Evolutionary conservation across 1,284 basidiomycete genomes (phyloP).

Genomic region (Termitomyces sp.): DNA sequence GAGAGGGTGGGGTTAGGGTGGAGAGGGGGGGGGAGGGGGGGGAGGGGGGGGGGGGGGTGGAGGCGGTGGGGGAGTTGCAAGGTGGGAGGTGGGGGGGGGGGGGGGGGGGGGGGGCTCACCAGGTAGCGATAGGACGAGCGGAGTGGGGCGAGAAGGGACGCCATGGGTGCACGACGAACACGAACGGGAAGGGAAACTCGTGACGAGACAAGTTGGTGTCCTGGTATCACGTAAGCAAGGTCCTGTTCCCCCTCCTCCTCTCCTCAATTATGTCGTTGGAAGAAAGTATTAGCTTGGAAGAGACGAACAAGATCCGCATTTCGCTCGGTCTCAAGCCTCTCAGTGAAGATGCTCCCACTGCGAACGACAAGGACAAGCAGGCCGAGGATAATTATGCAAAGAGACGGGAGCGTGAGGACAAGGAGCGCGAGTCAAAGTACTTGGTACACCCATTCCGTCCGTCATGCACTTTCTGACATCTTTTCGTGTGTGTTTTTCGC

Average conservation of each 20-base stretch:
- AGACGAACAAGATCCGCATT: constrained; percentile 97
- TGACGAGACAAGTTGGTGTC: no score
- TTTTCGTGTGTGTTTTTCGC: constrained; percentile 2
- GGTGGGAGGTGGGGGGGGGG: no score
- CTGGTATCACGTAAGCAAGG: constrained; percentile 25
- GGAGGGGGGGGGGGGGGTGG: no score
- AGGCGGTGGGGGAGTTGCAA: no score
- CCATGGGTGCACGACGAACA: no score
- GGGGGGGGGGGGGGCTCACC: no score
- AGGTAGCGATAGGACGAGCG: constrained; percentile 47
- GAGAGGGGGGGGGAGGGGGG: no score
- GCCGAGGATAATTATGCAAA: constrained; percentile 84
- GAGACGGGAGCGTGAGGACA: constrained; percentile 63
- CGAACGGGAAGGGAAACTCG: neutral
- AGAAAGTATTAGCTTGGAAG: constrained; percentile 90
- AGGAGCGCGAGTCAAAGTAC: constrained; percentile 75
- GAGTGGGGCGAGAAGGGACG: constrained; percentile 38
- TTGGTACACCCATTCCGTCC: constrained; percentile 9
- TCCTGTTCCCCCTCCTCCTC: neutral
- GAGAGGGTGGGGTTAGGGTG: no score
- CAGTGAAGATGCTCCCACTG: constrained; percentile 66
- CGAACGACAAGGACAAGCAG: constrained; percentile 67
- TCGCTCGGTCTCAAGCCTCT: constrained; percentile 93
- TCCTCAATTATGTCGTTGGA: constrained; percentile 60
- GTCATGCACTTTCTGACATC: constrained; percentile 24